Conservation (phyloP, 257 asterid genomes). For the Solanum corneliomulleri region DNA sequence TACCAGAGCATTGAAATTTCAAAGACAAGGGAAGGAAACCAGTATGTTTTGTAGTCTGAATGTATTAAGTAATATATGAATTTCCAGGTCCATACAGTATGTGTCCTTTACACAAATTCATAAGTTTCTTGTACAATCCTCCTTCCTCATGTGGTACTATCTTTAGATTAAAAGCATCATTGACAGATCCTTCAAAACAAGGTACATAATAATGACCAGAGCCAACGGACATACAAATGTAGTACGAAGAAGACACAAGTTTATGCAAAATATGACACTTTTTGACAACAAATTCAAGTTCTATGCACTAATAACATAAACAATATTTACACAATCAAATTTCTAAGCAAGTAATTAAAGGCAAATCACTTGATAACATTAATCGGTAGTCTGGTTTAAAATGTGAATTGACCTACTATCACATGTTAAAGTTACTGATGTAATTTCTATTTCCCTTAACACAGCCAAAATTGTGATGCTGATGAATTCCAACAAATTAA, state of each 20-base stretch:
- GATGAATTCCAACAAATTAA: constrained; percentile 73
- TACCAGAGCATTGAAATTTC: neutral
- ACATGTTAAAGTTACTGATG: neutral
- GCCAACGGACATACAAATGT: neutral
- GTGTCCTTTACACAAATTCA: neutral
- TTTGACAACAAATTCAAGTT: neutral
- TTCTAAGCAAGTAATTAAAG: neutral
- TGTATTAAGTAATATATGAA: neutral
- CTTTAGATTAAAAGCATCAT: neutral
- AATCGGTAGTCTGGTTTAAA: neutral
- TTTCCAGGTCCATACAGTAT: neutral
- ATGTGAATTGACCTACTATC: neutral
- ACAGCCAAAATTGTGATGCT: constrained; percentile 63
- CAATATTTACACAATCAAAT: too few relatives aligned
- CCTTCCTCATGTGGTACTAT: neutral
- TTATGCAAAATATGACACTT: neutral
- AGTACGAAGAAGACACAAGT: neutral
- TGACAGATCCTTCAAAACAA: neutral
- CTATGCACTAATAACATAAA: neutral
- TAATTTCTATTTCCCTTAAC: constrained; percentile 18
- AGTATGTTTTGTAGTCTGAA: neutral
- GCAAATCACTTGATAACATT: neutral
- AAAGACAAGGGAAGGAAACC: neutral
- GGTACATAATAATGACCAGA: neutral
- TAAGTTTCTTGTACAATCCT: neutral